Conservation (phyloP, 1,284 basidiomycete species). For the Ustilago vetiveriae region DNA sequence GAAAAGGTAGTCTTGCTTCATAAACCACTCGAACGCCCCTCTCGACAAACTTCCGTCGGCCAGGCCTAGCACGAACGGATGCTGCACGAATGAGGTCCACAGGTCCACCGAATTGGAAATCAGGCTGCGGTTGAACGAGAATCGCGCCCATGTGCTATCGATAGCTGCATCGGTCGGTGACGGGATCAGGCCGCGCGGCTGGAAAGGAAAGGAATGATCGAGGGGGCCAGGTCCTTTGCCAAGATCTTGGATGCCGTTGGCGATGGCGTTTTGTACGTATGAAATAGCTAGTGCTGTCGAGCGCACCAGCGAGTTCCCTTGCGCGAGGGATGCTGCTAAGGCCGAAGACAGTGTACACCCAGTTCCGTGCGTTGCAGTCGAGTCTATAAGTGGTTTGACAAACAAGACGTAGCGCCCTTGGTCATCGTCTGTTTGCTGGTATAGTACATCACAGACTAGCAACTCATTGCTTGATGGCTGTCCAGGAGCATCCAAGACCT, state of each 20-base stretch:
- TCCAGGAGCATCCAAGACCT: conserved; percentile 14
- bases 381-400: conserved; percentile 46
- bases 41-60: conserved; percentile 77
- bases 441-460: conserved; percentile 80
- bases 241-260: conserved; percentile 74
- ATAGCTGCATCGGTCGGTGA: conserved; percentile 15
- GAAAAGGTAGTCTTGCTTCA: conserved; percentile 74
- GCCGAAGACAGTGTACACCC: conserved; percentile 91
- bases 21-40: conserved; percentile 82
- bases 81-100: conserved; percentile 70
- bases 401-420: conserved; percentile 46
- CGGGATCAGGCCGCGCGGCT: conserved; percentile 49
- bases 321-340: conserved; percentile 76
- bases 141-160: conserved; percentile 41
- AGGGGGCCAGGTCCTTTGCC: conserved; percentile 85
- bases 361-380: conserved; percentile 78
- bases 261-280: conserved; percentile 83
- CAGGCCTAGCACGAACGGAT: conserved; percentile 81
- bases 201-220: conserved; percentile 81
- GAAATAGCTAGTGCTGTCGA: conserved; percentile 74
- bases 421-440: conserved; percentile 68
- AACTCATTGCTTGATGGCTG: neutral
- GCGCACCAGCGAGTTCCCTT: conserved; percentile 73
- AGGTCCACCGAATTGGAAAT: conserved; percentile 50
- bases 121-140: conserved; percentile 45